A percentile compares a stretch with the other conserved stretches of the same genome.
These are phyloP conservation scores for Trichoderma asperelloides DNA, from an alignment of 495 filamentous ascomycete genomes.

Conservation along the genomic window DNA sequence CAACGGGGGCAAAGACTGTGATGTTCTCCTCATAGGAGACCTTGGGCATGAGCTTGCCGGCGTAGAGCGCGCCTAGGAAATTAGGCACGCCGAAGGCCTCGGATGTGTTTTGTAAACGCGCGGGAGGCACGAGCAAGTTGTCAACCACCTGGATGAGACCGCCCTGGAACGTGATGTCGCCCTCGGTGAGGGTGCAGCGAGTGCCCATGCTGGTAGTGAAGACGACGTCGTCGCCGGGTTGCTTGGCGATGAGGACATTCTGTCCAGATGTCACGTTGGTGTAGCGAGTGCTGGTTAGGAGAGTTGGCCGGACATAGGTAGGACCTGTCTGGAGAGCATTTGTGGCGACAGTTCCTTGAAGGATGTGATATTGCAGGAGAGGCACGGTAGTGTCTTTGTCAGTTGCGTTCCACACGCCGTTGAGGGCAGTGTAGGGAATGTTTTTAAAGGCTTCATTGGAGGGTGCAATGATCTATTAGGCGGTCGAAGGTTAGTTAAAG, in stretches of 20 bases:
- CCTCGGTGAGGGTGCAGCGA: conserved; percentile 24
- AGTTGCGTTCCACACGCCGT: conserved; percentile 14
- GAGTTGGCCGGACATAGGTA: conserved; percentile 43
- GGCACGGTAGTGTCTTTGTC: conserved; percentile 28
- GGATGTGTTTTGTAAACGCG: conserved; percentile 38
- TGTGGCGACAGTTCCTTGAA: conserved; percentile 42
- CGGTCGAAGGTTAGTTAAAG: not conserved
- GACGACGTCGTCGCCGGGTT: conserved; percentile 17
- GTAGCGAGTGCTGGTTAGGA: conserved; percentile 39
- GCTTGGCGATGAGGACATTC: conserved; percentile 20
- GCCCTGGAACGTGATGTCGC: conserved; percentile 48
- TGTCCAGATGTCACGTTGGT: conserved; percentile 34
- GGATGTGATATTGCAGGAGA: conserved; percentile 50
- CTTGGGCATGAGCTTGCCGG: conserved; percentile 30
- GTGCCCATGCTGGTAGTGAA: conserved; percentile 17
- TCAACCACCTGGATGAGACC: conserved; percentile 63
- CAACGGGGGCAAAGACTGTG: conserved; percentile 55
- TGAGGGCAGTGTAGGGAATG: conserved; percentile 1
- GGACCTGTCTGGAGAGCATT: conserved; percentile 28
- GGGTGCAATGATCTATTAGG: conserved; percentile 44
- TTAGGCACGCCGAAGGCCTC: conserved; percentile 47
- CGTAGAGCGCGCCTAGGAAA: conserved; percentile 45
- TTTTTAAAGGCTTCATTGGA: conserved; percentile 45
- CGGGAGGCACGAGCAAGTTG: conserved; percentile 45
- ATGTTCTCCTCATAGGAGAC: conserved; percentile 38